Evolutionary conservation across 805 yeast species (phyloP).

Genomic region (Kazachstania psychrophila): DNA sequence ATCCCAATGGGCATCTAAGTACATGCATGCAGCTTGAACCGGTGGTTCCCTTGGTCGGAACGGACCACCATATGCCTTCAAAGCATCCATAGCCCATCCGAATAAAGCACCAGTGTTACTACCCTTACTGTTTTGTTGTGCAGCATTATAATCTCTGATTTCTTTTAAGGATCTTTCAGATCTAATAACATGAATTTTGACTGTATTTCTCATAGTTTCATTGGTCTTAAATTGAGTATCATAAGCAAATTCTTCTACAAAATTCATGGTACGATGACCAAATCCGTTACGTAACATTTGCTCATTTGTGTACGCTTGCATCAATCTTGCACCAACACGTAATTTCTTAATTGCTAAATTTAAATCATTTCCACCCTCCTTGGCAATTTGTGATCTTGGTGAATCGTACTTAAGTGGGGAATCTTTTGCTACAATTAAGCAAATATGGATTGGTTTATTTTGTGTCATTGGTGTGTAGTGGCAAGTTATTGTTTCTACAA

Average conservation of each 20-base stretch:
- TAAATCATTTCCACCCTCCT: conserved; percentile 53
- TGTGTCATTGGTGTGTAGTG: conserved; percentile 47
- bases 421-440: conserved; percentile 67
- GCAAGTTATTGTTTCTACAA: conserved; percentile 30
- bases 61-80: conserved; percentile 47
- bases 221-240: conserved; percentile 42
- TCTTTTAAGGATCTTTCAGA: conserved; percentile 60
- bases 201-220: conserved; percentile 40
- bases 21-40: conserved; percentile 75
- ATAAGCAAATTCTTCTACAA: conserved; percentile 52
- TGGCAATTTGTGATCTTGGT: conserved; percentile 38
- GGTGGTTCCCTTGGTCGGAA: conserved; percentile 40
- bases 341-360: conserved; percentile 65
- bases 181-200: conserved; percentile 71
- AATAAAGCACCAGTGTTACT: conserved; percentile 67
- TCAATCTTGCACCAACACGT: conserved; percentile 73
- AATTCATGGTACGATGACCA: conserved; percentile 69
- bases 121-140: conserved; percentile 79
- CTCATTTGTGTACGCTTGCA: conserved; percentile 87
- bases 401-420: conserved; percentile 65
- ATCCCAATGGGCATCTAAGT: conserved; percentile 83
- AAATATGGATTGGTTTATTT: conserved; percentile 74
- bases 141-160: conserved; percentile 65
- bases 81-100: conserved; percentile 68
- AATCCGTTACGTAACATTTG: conserved; percentile 75